Evolutionary conservation across 495 filamentous ascomycete genomes (phyloP).

Genomic region (Aspergillus steynii): DNA sequence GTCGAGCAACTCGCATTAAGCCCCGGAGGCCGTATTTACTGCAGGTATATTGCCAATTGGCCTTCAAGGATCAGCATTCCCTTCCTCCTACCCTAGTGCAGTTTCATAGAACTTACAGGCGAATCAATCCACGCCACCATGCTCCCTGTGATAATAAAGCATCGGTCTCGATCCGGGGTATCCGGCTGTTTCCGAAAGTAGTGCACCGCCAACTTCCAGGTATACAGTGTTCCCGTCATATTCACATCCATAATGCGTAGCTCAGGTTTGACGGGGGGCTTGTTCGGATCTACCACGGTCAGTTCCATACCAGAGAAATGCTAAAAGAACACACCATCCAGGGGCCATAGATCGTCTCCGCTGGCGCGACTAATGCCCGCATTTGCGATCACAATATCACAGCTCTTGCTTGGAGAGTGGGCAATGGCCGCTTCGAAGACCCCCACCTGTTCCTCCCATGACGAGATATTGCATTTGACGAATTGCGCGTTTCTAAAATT

Average conservation of each 20-base stretch:
- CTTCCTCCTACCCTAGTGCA: not conserved
- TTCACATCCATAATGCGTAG: conserved; percentile 45
- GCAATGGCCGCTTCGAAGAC: conserved; percentile 22
- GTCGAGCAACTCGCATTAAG: conserved; percentile 33
- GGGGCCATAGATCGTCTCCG: conserved; percentile 30
- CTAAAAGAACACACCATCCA: conserved; percentile 26
- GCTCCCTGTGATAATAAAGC: conserved; percentile 35
- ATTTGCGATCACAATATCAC: conserved; percentile 35
- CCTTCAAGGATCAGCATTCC: conserved; percentile 10
- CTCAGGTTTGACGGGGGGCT: conserved; percentile 35
- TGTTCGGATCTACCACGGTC: conserved; percentile 24
- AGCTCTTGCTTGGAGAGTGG: conserved; percentile 22
- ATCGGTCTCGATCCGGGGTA: conserved; percentile 30
- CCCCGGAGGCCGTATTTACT: conserved; percentile 38
- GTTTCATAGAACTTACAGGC: conserved; percentile 19
- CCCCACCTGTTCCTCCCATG: conserved; percentile 22
- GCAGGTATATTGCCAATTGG: conserved; percentile 35
- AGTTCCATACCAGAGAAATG: not conserved
- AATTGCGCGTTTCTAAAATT: conserved; percentile 21
- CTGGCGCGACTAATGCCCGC: conserved; percentile 38
- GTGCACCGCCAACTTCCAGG: conserved; percentile 44
- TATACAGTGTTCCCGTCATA: conserved; percentile 40
- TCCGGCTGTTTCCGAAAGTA: conserved; percentile 41
- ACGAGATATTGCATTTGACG: conserved; percentile 22
- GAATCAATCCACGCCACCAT: conserved; percentile 33